A percentile compares a stretch with the other conserved stretches of the same genome.
phyloP scores from a whole-genome alignment of 1,284 basidiomycete genomes.

The Cutaneotrichosporon curvatum region DNA sequence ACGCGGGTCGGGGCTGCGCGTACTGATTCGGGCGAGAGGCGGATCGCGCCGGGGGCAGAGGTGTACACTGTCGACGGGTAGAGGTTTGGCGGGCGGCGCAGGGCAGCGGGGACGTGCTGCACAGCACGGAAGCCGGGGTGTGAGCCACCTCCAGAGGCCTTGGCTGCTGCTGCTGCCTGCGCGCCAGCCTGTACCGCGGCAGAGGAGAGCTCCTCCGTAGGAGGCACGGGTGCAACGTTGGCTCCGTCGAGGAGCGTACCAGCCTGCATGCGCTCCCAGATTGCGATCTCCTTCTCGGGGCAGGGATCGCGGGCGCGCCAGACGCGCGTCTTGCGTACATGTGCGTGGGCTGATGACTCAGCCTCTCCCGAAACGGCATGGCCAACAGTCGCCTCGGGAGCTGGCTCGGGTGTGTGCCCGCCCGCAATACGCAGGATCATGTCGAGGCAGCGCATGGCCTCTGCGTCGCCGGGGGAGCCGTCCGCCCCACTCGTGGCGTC shows the following conservation, averaged over 20 bases:
- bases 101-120: constrained; percentile 44
- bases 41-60: constrained; percentile 46
- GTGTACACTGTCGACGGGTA: constrained; percentile 51
- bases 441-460: constrained; percentile 50
- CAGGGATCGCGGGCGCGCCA: constrained; percentile 30
- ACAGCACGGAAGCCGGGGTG: constrained; percentile 31
- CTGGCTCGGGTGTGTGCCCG: constrained; percentile 2
- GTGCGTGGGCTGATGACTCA: constrained; percentile 13
- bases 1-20: constrained; percentile 16
- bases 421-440: constrained; percentile 51
- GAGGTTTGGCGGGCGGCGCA: constrained; percentile 50
- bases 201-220: constrained; percentile 1
- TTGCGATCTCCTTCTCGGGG: constrained; percentile 26
- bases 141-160: too few species aligned
- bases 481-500: constrained; percentile 49
- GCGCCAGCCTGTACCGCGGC: too few species aligned
- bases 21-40: constrained; percentile 41
- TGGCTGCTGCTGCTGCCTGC: too few species aligned
- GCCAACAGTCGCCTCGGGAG: background rate
- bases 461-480: constrained; percentile 36
- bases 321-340: constrained; percentile 22
- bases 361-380: constrained; percentile 17
- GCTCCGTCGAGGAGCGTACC: constrained; percentile 20
- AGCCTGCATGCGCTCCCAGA: constrained; percentile 37
- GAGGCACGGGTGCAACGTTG: constrained; percentile 14